Evolutionary conservation across 495 filamentous ascomycete genomes (phyloP), one percentile per base, ranked within the genome.

Genomic region (Cudoniella acicularis): DNA sequence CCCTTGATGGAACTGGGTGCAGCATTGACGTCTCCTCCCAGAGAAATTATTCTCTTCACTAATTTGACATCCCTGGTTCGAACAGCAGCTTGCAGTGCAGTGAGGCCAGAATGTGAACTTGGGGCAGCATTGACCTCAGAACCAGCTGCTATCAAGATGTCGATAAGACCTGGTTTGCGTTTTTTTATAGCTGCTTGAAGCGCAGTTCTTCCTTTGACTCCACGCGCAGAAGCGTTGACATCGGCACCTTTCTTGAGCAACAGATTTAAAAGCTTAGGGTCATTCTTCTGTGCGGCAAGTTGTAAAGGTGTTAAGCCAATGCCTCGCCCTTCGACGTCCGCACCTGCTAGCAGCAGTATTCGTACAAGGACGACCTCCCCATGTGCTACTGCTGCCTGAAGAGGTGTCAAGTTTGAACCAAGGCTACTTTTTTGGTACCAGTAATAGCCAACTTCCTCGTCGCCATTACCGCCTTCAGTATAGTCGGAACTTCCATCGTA

Each of bases 51-150:
- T 22, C 16, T 2, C 20, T 45, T 23, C 17, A 55, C 27, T 20
- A 55, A 13, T 22, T 55, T 10, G 26, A 55, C 10, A 23, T 43
- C 16, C 1, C 17, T 6, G 2, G 52, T 54, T 18, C 64, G 40
- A 16, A 67, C 55, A 36, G 65, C 59, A n/a, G 55, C 50, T 25
- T 65, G 59, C 2, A 65, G 59, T 18, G 63, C 63, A 51, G 48
- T 66, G 13, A 55, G 1, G 10, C 47, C 46, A 51, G 24, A n/a
- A 25, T 50, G 20, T 13, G 2, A 11, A 26, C 17, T 41, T 45
- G 49, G 0, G 30, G 18, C 9, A 10, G 40, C 57, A 55, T 67
- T 57, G 17, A 69, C 47, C 24, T 62, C 54, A 8, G 64, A 57
- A 22, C 64, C 64, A 6, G 41, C n/a, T 9, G 49, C 46, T 13